Evolutionary conservation across 1,284 basidiomycete species (phyloP).

Genomic region (Spongispora temasekensis): DNA sequence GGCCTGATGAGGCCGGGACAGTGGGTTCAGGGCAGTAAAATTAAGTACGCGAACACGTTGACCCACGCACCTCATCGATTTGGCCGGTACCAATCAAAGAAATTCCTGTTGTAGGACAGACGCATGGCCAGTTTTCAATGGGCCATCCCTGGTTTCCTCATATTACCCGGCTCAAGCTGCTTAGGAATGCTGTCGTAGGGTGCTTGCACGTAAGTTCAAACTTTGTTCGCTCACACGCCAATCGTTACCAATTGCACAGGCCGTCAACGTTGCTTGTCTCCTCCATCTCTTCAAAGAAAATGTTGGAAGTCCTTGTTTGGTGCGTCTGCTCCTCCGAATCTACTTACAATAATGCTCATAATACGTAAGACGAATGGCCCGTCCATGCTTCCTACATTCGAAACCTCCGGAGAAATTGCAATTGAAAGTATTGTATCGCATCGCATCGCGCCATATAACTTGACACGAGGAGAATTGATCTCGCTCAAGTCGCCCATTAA

Average conservation of each 20-base stretch:
- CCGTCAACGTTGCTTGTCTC: constrained; percentile 52
- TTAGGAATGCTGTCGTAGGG: constrained; percentile 27
- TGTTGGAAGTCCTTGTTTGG: constrained; percentile 55
- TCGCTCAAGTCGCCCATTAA: constrained; percentile 76
- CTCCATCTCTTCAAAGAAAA: constrained; percentile 62
- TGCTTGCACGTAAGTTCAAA: constrained; percentile 33
- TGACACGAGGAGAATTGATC: constrained; percentile 81
- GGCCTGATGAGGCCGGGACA: too few relatives aligned
- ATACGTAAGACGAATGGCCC: constrained; percentile 59
- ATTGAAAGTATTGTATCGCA: constrained; percentile 63
- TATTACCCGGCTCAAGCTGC: constrained; percentile 8
- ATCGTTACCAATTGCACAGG: constrained; percentile 33
- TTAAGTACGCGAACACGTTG: not conserved
- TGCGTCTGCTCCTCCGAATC: constrained; percentile 29
- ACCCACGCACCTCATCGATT: not conserved
- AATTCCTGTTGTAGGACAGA: not conserved
- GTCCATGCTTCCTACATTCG: constrained; percentile 89
- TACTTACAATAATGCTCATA: not conserved
- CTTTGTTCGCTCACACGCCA: not conserved
- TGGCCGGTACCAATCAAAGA: too few relatives aligned
- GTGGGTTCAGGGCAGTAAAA: not conserved
- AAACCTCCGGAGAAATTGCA: constrained; percentile 57
- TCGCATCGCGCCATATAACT: constrained; percentile 51
- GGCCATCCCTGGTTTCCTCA: constrained; percentile 17
- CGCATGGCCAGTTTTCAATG: constrained; percentile 16